phyloP scores from a whole-genome alignment of 2,329 filamentous ascomycete genomes.

The Talaromyces sp. region DNA sequence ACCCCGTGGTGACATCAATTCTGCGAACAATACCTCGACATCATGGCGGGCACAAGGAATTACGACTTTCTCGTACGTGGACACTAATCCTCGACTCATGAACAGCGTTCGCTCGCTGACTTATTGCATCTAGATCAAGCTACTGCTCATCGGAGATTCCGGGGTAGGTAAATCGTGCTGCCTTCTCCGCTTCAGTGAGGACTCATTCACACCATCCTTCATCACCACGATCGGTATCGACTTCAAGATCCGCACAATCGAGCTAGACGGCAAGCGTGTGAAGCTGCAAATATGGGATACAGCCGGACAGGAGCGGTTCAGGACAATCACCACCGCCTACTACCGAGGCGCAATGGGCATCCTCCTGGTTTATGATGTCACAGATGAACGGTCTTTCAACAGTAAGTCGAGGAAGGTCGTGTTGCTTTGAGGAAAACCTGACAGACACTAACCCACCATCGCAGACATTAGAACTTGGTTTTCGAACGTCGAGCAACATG shows the following conservation, averaged over 20 bases:
- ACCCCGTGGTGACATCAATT: slow-evolving; percentile 14
- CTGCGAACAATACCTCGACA: slow-evolving; percentile 20
- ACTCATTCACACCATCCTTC: slow-evolving; percentile 95
- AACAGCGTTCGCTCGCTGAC: not conserved
- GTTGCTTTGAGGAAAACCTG: not conserved
- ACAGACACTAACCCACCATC: slow-evolving; percentile 16
- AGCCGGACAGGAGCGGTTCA: slow-evolving; percentile 94
- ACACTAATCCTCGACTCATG: not conserved
- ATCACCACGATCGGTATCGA: slow-evolving; percentile 99
- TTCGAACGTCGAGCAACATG: slow-evolving; percentile 96
- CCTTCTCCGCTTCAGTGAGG: slow-evolving; percentile 91
- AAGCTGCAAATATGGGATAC: slow-evolving; percentile 99
- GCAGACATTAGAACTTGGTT: slow-evolving; percentile 99
- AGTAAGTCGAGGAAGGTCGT: slow-evolving; percentile 56
- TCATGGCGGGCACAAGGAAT: slow-evolving; percentile 95
- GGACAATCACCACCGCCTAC: slow-evolving; percentile 98
- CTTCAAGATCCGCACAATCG: slow-evolving; percentile 99
- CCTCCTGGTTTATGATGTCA: slow-evolving; percentile 95
- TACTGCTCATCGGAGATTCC: slow-evolving; percentile 93
- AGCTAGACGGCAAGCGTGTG: slow-evolving; percentile 96
- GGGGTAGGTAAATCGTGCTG: slow-evolving; percentile 97
- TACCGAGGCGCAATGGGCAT: slow-evolving; percentile 99
- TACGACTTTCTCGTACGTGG: slow-evolving; percentile 92
- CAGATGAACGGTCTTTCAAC: slow-evolving; percentile 91
- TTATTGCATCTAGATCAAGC: slow-evolving; percentile 69